A percentile compares a stretch with the other conserved stretches of the same genome.
These are phyloP conservation scores for Starmerella potacharoeniae DNA, from an alignment of 805 yeast species.

Conservation along the genomic window DNA sequence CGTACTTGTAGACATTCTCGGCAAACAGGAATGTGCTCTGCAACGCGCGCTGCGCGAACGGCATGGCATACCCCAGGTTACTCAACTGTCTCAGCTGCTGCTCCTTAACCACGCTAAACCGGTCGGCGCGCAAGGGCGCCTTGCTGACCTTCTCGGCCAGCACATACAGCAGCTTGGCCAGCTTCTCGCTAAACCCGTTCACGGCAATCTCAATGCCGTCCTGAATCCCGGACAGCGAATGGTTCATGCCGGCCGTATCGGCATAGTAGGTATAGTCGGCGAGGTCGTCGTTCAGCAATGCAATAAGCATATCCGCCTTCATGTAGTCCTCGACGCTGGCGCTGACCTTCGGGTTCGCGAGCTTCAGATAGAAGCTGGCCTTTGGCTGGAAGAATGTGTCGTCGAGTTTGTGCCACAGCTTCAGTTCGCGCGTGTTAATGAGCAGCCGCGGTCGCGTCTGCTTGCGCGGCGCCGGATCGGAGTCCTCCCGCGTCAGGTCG, in stretches of 20 bases:
- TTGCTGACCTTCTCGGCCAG: conserved; percentile 43
- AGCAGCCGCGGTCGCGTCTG: conserved; percentile 52
- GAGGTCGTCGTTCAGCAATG: conserved; percentile 62
- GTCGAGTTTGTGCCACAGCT: conserved; percentile 76
- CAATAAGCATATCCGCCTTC: conserved; percentile 51
- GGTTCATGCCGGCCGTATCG: conserved; percentile 61
- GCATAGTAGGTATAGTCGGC: conserved; percentile 77
- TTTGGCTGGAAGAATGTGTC: conserved; percentile 84
- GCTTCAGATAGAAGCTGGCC: conserved; percentile 53
- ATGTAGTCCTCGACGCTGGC: conserved; percentile 33
- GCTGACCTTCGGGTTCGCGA: conserved; percentile 41
- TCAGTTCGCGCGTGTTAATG: conserved; percentile 29
- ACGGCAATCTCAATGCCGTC: conserved; percentile 62
- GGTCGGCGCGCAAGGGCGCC: conserved; percentile 41
- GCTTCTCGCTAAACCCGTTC: conserved; percentile 76
- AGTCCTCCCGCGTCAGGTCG: conserved; percentile 36
- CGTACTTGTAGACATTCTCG: conserved; percentile 56
- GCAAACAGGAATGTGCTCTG: conserved; percentile 54
- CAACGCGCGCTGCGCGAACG: conserved; percentile 65
- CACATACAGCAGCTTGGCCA: conserved; percentile 48
- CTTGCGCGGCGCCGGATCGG: conserved; percentile 31
- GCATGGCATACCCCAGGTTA: conserved; percentile 62
- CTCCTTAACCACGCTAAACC: conserved; percentile 60
- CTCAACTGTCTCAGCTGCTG: conserved; percentile 49
- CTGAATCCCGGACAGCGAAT: conserved; percentile 45